phyloP scores from a whole-genome alignment of 768 basidiomycete species.

The Leccinum subgranulosum region DNA sequence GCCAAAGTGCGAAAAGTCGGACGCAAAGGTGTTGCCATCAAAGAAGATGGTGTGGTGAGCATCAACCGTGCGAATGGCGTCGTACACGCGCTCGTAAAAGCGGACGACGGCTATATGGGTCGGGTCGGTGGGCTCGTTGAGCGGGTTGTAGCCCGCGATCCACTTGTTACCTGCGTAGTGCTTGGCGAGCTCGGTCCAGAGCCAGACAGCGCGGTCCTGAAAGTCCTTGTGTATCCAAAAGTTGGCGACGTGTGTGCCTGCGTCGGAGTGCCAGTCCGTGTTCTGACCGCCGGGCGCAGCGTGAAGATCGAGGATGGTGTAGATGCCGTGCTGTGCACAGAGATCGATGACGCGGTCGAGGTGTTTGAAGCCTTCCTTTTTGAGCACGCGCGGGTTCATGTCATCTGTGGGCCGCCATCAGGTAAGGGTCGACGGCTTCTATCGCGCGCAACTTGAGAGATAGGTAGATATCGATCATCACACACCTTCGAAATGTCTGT shows the following conservation, averaged over 20 bases:
- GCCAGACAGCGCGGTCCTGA: constrained; percentile 73
- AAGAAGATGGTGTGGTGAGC: constrained; percentile 71
- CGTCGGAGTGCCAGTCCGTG: constrained; percentile 78
- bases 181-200: constrained; percentile 73
- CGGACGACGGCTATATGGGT: constrained; percentile 58
- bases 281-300: constrained; percentile 74
- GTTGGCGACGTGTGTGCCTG: constrained; percentile 64
- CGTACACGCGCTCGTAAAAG: constrained; percentile 69
- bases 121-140: constrained; percentile 79
- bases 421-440: neutral
- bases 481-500: constrained; percentile 60
- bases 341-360: constrained; percentile 77
- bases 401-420: constrained; percentile 43
- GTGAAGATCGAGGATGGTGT: constrained; percentile 79
- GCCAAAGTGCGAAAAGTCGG: constrained; percentile 71
- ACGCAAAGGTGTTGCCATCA: constrained; percentile 83
- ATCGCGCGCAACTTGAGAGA: neutral
- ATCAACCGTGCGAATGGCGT: constrained; percentile 70
- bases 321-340: constrained; percentile 73
- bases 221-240: constrained; percentile 86
- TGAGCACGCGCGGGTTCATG: constrained; percentile 75
- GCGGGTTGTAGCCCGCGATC: constrained; percentile 84
- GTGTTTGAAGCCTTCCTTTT: constrained; percentile 72
- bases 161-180: constrained; percentile 77
- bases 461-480: neutral